A percentile compares a stretch with the other conserved stretches of the same genome.
Conservation (phyloP, 495 filamentous ascomycete genomes). For the Eremomyces bilateralis region DNA sequence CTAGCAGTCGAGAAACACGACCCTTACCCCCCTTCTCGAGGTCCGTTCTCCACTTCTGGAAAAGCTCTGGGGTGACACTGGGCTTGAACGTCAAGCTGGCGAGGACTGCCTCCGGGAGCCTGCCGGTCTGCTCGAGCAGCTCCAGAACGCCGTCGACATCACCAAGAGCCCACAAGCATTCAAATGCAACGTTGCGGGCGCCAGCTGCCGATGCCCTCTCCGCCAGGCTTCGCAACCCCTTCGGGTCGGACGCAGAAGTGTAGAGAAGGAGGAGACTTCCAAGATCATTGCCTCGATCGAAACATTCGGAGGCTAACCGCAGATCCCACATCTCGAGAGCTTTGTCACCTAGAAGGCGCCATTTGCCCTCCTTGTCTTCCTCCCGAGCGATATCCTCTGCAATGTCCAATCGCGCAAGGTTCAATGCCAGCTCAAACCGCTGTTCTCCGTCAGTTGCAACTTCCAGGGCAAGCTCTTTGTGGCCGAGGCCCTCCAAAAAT, state of each 20-base stretch:
- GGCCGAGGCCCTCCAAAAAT: slow-evolving; percentile 92
- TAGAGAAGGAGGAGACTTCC: slow-evolving; percentile 75
- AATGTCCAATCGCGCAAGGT: slow-evolving; percentile 60
- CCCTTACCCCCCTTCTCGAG: slow-evolving; percentile 62
- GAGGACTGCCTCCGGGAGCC: slow-evolving; percentile 66
- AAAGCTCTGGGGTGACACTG: slow-evolving; percentile 43
- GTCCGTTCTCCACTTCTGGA: slow-evolving; percentile 54
- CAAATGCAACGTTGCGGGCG: slow-evolving; percentile 80
- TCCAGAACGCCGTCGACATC: slow-evolving; percentile 67
- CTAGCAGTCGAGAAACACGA: slow-evolving; percentile 62
- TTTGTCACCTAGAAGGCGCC: slow-evolving; percentile 88
- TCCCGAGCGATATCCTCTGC: slow-evolving; percentile 66
- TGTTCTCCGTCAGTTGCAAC: slow-evolving; percentile 95
- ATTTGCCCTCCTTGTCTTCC: slow-evolving; percentile 83
- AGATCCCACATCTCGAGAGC: slow-evolving; percentile 77
- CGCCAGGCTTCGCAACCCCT: slow-evolving; percentile 49
- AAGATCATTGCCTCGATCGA: slow-evolving; percentile 67
- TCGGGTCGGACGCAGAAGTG: slow-evolving; percentile 53
- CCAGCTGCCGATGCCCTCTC: slow-evolving; percentile 52
- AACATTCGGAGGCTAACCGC: slow-evolving; percentile 75
- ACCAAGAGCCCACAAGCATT: slow-evolving; percentile 67
- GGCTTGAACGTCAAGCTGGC: slow-evolving; percentile 93
- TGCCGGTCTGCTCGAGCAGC: slow-evolving; percentile 53
- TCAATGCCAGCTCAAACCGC: slow-evolving; percentile 81
- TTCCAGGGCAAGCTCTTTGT: slow-evolving; percentile 85